Percentiles rank a stretch among this genome's conserved stretches.
Evolutionary conservation across 805 yeast genomes (phyloP).

Genomic region (Candida sonorensis): DNA sequence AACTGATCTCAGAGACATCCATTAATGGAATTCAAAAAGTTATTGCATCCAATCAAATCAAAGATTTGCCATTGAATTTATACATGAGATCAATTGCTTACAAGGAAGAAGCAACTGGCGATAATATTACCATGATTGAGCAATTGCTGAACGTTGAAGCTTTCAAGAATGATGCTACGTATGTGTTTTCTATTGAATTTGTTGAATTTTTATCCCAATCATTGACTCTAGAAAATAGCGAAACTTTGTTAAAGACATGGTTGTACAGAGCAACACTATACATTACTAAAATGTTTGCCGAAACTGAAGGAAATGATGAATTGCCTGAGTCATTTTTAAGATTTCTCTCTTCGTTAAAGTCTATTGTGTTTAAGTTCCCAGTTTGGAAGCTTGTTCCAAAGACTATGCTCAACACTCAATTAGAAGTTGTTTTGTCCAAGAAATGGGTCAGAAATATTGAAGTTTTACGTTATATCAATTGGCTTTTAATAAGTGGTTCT

Average conservation of each 20-base stretch:
- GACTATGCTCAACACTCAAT: slow-evolving; percentile 50
- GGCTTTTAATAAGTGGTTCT: slow-evolving; percentile 32
- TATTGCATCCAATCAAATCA: slow-evolving; percentile 2
- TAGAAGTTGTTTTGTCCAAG: slow-evolving; percentile 50
- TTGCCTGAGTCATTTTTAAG: slow-evolving; percentile 23
- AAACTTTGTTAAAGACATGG: slow-evolving; percentile 41
- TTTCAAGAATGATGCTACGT: slow-evolving; percentile 27
- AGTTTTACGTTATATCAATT: slow-evolving; percentile 40
- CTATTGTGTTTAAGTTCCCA: slow-evolving; percentile 23
- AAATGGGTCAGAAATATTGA: slow-evolving; percentile 37
- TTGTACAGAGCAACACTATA: slow-evolving; percentile 49
- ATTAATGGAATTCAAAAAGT: slow-evolving; percentile 3
- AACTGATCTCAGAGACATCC: slow-evolving; percentile 2
- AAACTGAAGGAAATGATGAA: slow-evolving; percentile 23
- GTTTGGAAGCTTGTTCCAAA: slow-evolving; percentile 37
- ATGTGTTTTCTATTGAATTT: slow-evolving; percentile 22
- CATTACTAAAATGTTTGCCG: slow-evolving; percentile 60
- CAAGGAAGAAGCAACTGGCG: too few species aligned
- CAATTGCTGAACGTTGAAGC: slow-evolving; percentile 15
- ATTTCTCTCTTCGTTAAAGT: slow-evolving; percentile 27
- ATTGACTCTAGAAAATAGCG: slow-evolving; percentile 7
- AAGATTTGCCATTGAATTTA: slow-evolving; percentile 4
- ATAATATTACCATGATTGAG: slow-evolving; percentile 2
- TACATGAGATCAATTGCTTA: slow-evolving; percentile 8
- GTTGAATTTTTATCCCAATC: slow-evolving; percentile 7